Evolutionary conservation across 768 basidiomycete genomes (phyloP), one percentile per base, ranked within the genome.

Genomic region (Kwoniella botswanensis): DNA sequence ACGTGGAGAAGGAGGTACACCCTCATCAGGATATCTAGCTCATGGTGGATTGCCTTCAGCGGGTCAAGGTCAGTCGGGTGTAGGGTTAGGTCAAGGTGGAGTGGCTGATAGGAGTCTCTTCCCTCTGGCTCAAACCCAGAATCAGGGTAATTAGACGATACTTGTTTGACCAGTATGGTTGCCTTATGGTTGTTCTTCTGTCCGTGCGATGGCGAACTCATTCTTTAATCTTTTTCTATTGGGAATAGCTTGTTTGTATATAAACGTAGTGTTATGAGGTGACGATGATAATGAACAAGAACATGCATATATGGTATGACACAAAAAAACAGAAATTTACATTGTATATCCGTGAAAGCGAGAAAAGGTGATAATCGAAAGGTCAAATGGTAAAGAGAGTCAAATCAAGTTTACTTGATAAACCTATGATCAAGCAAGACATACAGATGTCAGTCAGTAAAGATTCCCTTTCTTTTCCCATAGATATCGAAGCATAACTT

Each of bases 341-440:
- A 50, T 50, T 18, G 35, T 35, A 35, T 35, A 50, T 7, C 46
- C 46, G 17, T 26, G 12, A 18, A 12, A 13, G 18, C 1, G 46
- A 4, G 46, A 35, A 35, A 35, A 50, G 46, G 12, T 46, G 12
- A 50, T 50, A 13, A 15, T 12, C 3, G 12, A 13, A 10, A 50
- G 17, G 13, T 50, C 46, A 13, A 50, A 50, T 15, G 46, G 7
- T 35, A 6, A 50, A 50, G 12, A 50, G 17, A 50, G 46, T 12
- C 35, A 50, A 50, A 26, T 17, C 3, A 5, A 9, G n/a, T 21
- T 52, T 65, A 70, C 68, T 70, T 70, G 68, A 70, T 70, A 54
- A 70, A 70, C 63, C 68, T 70, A 42, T 44, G 46, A 26, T 13
- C 29, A 58, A n/a, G 18, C 13, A 50, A 26, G 26, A 26, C 26